Evolutionary conservation across 2,329 filamentous ascomycete genomes (phyloP), one percentile per base, ranked within the genome.

Genomic region (Didymella exigua): DNA sequence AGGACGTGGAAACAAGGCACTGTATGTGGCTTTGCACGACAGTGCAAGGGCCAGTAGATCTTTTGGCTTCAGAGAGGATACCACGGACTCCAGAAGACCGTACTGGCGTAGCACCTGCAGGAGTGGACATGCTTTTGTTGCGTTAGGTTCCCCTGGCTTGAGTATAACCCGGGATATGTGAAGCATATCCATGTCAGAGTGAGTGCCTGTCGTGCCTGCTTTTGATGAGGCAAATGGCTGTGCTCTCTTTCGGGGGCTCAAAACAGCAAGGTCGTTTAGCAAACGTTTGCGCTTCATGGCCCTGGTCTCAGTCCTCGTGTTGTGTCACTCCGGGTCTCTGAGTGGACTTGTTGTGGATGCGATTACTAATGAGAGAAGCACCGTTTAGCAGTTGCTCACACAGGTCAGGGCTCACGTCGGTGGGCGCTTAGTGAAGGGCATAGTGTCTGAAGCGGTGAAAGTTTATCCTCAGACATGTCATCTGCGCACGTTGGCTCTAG

Each of bases 11-110:
- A 67, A 61, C 4, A 73, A 63, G 6, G 64, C 49, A 40, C 58
- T 45, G 31, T 72, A 61, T 8, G 63, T 52, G 2, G 63, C 53
- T 49, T 66, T 70, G n/a, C 69, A 70, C 2, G 67, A 62, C 14
- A 65, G 40, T 5, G 69, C 63, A n/a, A 74, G 60, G 5, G 70
- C 60, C 7, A 65, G 57, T 0, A 74, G 61, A 31, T 74, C 71
- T 29, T 59, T 53, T 10, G 70, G 63, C 29, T 49, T 58, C 11
- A 74, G 52, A 29, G 62, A 59, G 2, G 65, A 61, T 13, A 63
- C 51, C 30, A 73, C 62, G 11, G 55, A 52, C 16, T 65, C 57
- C 24, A 74, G 54, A n/a, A 73, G 46, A 9, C 67, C 68, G 29
- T 74, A 74, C 40, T 73, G 64, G 10, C 57, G 52, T 8, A 73